Percentiles rank a stretch among this genome's conserved stretches.
These are phyloP conservation scores for Cornus florida DNA, from an alignment of 148 eudicot species.

Conservation along the genomic window DNA sequence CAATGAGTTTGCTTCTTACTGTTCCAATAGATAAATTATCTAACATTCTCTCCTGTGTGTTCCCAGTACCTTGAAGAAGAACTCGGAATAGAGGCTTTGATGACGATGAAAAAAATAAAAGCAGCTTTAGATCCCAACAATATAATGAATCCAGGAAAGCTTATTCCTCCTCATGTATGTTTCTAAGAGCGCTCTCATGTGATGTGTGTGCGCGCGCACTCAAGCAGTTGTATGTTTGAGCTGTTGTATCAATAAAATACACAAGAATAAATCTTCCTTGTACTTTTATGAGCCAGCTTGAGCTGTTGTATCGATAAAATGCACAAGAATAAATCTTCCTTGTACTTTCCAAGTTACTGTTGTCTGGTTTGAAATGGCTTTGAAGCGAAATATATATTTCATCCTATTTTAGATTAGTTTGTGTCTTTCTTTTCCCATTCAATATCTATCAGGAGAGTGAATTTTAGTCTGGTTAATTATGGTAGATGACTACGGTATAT, in stretches of 20 bases:
- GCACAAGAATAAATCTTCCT: no score
- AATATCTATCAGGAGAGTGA: no score
- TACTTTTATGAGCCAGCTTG: no score
- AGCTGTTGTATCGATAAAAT: no score
- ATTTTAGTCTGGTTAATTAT: no score
- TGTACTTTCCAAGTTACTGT: no score
- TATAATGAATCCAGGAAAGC: conserved; percentile 97
- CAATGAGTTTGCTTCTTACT: not conserved
- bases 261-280: no score
- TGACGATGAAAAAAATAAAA: conserved; percentile 86
- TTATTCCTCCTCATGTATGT: conserved; percentile 94
- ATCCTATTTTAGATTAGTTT: not conserved
- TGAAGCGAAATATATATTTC: not conserved
- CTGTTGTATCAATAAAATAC: no score
- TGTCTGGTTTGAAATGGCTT: no score
- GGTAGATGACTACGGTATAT: no score
- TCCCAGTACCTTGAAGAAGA: conserved; percentile 89
- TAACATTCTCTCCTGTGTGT: not conserved
- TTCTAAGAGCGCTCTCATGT: conserved; percentile 27
- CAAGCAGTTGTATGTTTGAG: no score
- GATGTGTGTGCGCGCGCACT: not conserved
- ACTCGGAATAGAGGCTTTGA: conserved; percentile 81
- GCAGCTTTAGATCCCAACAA: conserved; percentile 82
- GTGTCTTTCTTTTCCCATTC: no score
- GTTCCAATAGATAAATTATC: not conserved